phyloP scores from a whole-genome alignment of 2,329 filamentous ascomycete genomes.

The Paecilomyces sp. region DNA sequence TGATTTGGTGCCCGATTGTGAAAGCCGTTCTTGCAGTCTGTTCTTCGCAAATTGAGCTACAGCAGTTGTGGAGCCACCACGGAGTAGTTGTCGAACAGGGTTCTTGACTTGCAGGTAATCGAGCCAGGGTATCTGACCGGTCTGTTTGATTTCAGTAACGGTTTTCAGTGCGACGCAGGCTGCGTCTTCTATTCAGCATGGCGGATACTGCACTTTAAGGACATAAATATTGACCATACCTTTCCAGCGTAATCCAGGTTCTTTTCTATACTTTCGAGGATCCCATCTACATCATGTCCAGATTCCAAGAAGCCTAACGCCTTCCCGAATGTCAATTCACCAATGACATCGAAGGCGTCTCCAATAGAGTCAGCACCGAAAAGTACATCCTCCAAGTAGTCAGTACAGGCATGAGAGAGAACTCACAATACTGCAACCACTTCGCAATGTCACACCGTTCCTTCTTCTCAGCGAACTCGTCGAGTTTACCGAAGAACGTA shows the following conservation, averaged over 20 bases:
- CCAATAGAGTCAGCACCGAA: neutral
- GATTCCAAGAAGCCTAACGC: constrained; percentile 26
- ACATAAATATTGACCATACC: constrained; percentile 2
- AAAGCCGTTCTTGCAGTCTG: constrained; percentile 13
- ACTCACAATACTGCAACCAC: constrained; percentile 26
- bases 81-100: constrained; percentile 13
- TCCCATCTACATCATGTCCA: constrained; percentile 23
- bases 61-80: constrained; percentile 12
- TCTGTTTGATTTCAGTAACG: constrained; percentile 1
- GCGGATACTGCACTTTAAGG: neutral
- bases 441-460: constrained; percentile 19
- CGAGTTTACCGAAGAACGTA: constrained; percentile 17
- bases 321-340: constrained; percentile 27
- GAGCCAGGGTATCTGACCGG: constrained; percentile 30
- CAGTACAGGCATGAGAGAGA: neutral
- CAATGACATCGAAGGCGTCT: constrained; percentile 29
- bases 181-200: neutral
- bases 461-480: constrained; percentile 13
- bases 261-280: constrained; percentile 21
- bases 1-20: constrained; percentile 1
- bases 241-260: constrained; percentile 19
- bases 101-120: constrained; percentile 29
- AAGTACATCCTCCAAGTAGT: neutral
- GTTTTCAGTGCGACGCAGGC: neutral
- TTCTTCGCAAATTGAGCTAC: constrained; percentile 15